A percentile compares a stretch with the other conserved stretches of the same genome.
Evolutionary conservation across 2,329 filamentous ascomycete species (phyloP).

Genomic region (Teratosphaeria viscida): DNA sequence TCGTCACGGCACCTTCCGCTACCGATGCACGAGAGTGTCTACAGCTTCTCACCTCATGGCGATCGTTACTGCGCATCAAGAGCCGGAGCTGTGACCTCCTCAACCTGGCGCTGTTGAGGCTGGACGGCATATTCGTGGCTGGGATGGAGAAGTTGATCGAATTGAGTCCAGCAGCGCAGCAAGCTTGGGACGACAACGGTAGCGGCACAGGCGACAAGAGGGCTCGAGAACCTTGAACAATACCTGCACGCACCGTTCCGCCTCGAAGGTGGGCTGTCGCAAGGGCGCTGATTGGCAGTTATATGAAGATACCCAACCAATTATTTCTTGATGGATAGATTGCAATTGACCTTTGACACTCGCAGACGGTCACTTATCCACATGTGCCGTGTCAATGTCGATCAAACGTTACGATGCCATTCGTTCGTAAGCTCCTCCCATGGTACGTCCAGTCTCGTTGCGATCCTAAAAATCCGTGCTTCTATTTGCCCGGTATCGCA

Average conservation of each 20-base stretch:
- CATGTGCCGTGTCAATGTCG: neutral
- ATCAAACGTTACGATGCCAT: too few species aligned
- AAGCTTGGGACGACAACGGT: slow-evolving; percentile 17
- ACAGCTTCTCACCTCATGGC: slow-evolving; percentile 20
- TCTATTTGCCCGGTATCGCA: too few species aligned
- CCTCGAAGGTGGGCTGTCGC: too few species aligned
- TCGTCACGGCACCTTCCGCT: slow-evolving; percentile 20
- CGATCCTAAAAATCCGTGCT: too few species aligned
- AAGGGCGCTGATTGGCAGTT: neutral
- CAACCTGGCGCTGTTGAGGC: slow-evolving; percentile 21
- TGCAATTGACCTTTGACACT: neutral
- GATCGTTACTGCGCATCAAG: slow-evolving; percentile 22
- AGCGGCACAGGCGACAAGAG: neutral
- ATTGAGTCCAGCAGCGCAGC: slow-evolving; percentile 19
- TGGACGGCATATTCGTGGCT: slow-evolving; percentile 23
- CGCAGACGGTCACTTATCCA: neutral
- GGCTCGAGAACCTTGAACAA: neutral
- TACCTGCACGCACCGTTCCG: too few species aligned
- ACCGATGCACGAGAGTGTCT: slow-evolving; percentile 23
- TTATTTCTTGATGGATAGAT: neutral
- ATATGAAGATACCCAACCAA: neutral
- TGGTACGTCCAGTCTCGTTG: too few species aligned
- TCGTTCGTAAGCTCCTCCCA: too few species aligned
- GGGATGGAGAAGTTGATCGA: slow-evolving; percentile 22
- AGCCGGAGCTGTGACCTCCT: slow-evolving; percentile 26